Base-by-base conservation (phyloP, 495 filamentous ascomycete genomes). In the Aspergillus indologenus region DNA sequence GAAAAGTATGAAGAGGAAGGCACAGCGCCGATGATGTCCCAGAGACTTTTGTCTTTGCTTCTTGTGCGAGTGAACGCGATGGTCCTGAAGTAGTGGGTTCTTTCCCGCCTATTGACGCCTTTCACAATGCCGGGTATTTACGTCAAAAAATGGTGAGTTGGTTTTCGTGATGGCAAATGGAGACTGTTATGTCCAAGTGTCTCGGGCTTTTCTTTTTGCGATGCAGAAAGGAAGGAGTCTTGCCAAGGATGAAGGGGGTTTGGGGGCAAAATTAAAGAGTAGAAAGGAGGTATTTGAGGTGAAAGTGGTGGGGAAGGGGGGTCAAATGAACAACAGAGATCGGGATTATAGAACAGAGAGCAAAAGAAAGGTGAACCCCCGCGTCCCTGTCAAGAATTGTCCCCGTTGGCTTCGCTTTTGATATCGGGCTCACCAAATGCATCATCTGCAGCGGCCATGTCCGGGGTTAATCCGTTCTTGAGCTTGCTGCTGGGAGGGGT, bases 401-500 rank as follows among this genome's bases (percentile, higher is more conserved):
- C 65, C 12, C 60, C 68, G 53, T 68, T 68, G 22, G 61, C 46
- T 56, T 71, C 68, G 40, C 57, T 66, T 49, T 69, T 69, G 23
- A 66, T 67, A 40, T 69, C 64, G 12, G 21, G 49, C 21, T 63
- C 65, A 19, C 48, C 61, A 15, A 57, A 49, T 12, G 55, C 59
- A 31, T 67, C 65, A 11, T 56, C 58, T 18, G 63, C 63, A 2
- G 53, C 56, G 3, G 63, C 63, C 63, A 65, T 65, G 45, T 66
- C 63, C 8, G 65, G 62, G 1, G 66, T 68, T 6, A 68, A 23
- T 7, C 62, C 62, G 60, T 78, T 77, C 56, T 79, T 79, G 8
- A 79, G 61, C 62, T 79, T 79, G 59, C 76, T 79, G 44, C 64
- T 66, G 21, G 62, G 54, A 34, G 61, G 58, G 31, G 74, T 73